These are phyloP conservation scores for Blastocystis sp. DNA, from an alignment of 352 stramenopile species.

Conservation along the genomic window DNA sequence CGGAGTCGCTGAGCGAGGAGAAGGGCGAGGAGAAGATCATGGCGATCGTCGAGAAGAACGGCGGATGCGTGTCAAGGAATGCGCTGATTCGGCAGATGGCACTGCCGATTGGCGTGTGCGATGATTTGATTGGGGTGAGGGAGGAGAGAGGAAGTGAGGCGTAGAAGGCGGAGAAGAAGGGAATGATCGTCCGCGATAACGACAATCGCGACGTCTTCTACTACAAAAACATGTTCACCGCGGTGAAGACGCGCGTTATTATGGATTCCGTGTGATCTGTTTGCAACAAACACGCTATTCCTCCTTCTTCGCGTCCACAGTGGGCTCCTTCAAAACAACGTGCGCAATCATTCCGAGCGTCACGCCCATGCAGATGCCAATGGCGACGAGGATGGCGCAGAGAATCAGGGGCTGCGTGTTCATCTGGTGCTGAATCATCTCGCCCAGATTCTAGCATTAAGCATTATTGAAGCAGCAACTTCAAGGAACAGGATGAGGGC, in stretches of 20 bases:
- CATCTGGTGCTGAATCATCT: neutral
- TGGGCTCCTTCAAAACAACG: neutral
- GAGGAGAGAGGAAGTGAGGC: neutral
- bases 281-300: slow-evolving; percentile 31
- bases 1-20: neutral
- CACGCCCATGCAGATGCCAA: slow-evolving; percentile 1
- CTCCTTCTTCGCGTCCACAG: neutral
- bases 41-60: slow-evolving; percentile 10
- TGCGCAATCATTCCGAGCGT: neutral
- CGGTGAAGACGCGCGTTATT: slow-evolving; percentile 29
- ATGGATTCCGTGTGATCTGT: neutral
- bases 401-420: neutral
- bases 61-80: neutral
- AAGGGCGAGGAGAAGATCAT: slow-evolving; percentile 21
- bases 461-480: neutral
- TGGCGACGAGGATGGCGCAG: slow-evolving; percentile 15
- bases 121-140: slow-evolving; percentile 16
- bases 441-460: neutral
- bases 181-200: slow-evolving; percentile 46
- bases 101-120: slow-evolving; percentile 33
- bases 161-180: slow-evolving; percentile 49
- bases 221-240: slow-evolving; percentile 31
- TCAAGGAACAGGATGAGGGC: neutral
- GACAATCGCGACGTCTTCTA: slow-evolving; percentile 9
- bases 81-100: slow-evolving; percentile 32